Base-by-base conservation (phyloP, 805 yeast species). In the Pichia nanzhaoensis region DNA sequence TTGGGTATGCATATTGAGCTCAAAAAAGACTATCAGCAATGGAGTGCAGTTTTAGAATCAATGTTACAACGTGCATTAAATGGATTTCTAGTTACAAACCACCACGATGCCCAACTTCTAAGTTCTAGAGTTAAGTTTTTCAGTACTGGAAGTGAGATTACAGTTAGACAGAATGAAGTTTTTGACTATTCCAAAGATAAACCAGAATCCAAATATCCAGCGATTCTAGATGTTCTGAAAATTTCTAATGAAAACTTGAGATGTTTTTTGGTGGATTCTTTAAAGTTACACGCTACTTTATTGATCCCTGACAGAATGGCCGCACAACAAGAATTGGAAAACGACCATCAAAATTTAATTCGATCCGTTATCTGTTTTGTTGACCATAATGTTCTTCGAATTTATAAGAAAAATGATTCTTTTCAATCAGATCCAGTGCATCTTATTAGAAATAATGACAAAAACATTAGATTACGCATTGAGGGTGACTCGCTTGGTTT, bases 61-160 rank as follows among this genome's bases (percentile, higher is more conserved):
- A 57, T 69, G 1, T 58, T 88, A 27, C 70, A 70, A 2, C 62
- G 66, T 9, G 61, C 76, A 0, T 60, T 85, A 8, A 77, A 71
- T 34, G 69, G 87, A 0, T 88, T 87, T 61, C 68, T 85, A 31
- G 96, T 87, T 1, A 70, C 76, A 31, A 77, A 75, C 55, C 43
- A 42, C 21, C 69, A 70, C 24, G 98, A 91, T 58, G 70, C 80
- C 37, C 59, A 60, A 10, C 55, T 62, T 1, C 55, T 82, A 41
- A 64, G 68, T 13, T 51, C 57, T 0, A 50, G 70, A 22, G 54
- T 69, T 55, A 60, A 55, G 45, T 44, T 58, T 24, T 57, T 63
- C 47, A 63, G 64, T 37, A 51, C 66, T 8, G 55, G 52, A 21
- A 54, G 67, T 18, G 70, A 71, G 39, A 70, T 83, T 8, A 60